Percentiles rank a stretch among this genome's conserved stretches.
Conservation (phyloP, 345 rosid species). For the Toxicodendron radicans region DNA sequence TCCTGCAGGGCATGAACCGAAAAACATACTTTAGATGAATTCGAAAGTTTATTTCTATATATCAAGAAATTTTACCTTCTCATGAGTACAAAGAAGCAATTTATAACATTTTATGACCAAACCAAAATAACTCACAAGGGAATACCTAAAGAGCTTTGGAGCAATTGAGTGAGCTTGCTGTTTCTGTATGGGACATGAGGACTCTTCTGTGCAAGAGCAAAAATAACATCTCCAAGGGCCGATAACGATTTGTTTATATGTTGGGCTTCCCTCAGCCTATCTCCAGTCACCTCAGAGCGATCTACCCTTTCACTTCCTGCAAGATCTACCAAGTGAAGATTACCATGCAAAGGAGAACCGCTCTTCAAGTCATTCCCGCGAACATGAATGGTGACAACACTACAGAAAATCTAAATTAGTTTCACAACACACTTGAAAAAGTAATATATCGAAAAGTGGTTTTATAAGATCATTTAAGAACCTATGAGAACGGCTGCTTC, state of each 20-base stretch:
- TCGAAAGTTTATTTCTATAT: not conserved
- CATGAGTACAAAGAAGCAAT: not conserved
- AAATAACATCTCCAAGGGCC: slow-evolving; percentile 93
- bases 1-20: slow-evolving; percentile 42
- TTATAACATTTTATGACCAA: not conserved
- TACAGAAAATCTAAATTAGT: slow-evolving; percentile 26
- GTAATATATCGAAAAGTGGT: not conserved
- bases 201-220: slow-evolving; percentile 82
- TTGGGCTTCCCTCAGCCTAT: slow-evolving; percentile 88
- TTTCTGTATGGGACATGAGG: slow-evolving; percentile 92
- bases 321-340: slow-evolving; percentile 91
- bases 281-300: slow-evolving; percentile 89
- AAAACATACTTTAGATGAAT: slow-evolving; percentile 13
- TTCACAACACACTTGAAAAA: not conserved
- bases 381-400: slow-evolving; percentile 84
- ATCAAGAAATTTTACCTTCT: not conserved
- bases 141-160: slow-evolving; percentile 81
- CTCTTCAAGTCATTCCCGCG: slow-evolving; percentile 71
- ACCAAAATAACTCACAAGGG: not conserved
- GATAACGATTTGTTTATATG: slow-evolving; percentile 95
- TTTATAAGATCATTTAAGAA: slow-evolving; percentile 21
- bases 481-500: slow-evolving; percentile 99
- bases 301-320: slow-evolving; percentile 99
- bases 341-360: slow-evolving; percentile 55
- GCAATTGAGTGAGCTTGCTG: slow-evolving; percentile 97